These are phyloP conservation scores for Coniochaeta prunicola DNA, from an alignment of 2,329 filamentous ascomycete species.

Conservation along the genomic window DNA sequence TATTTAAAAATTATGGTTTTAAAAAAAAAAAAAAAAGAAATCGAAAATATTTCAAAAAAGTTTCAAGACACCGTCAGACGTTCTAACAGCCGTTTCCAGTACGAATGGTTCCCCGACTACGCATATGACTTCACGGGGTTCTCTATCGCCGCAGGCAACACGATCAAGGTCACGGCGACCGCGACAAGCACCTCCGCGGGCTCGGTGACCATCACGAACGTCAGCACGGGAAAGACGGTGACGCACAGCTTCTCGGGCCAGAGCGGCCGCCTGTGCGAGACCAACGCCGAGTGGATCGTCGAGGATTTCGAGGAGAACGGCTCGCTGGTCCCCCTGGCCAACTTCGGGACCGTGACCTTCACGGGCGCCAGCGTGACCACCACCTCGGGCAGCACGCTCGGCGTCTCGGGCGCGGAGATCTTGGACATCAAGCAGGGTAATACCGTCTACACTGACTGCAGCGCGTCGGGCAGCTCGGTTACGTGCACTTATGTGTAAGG, in stretches of 20 bases:
- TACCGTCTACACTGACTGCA: constrained; percentile 14
- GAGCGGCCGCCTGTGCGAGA: constrained; percentile 37
- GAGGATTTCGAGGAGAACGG: constrained; percentile 40
- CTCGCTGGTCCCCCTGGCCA: constrained; percentile 33
- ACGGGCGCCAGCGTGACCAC: constrained; percentile 26
- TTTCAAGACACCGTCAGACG: no score
- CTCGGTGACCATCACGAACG: constrained; percentile 37
- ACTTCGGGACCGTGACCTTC: constrained; percentile 41
- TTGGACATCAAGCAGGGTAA: constrained; percentile 13
- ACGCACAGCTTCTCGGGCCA: constrained; percentile 42
- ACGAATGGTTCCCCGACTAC: constrained; percentile 47
- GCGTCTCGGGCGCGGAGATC: constrained; percentile 33
- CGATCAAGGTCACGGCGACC: constrained; percentile 20
- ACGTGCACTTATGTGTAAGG: constrained; percentile 34
- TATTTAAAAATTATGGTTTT: no score
- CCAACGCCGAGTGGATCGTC: constrained; percentile 58
- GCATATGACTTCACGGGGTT: constrained; percentile 23
- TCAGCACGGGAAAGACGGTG: constrained; percentile 39
- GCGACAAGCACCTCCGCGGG: constrained; percentile 34
- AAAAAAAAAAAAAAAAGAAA: no score
- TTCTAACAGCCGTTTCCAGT: no score
- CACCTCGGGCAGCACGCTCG: constrained; percentile 19
- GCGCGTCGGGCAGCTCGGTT: constrained; percentile 11
- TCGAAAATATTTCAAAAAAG: no score
- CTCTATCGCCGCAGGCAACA: constrained; percentile 13